A percentile compares a stretch with the other conserved stretches of the same genome.
phyloP scores from a whole-genome alignment of 164 flowering plant genomes.

The Berberis vulgaris region DNA sequence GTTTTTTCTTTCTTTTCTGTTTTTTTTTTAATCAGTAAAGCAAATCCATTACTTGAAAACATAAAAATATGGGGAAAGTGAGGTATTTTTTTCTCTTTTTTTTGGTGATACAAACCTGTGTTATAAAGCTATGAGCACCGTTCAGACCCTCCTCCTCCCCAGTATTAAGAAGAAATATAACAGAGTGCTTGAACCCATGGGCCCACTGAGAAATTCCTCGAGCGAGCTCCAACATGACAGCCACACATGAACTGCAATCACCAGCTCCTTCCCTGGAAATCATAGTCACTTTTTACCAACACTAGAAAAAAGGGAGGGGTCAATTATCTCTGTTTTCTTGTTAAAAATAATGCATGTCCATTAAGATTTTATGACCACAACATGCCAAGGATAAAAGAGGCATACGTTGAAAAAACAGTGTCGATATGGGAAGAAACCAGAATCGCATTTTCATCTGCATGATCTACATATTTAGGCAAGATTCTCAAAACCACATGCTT shows the following conservation, averaged over 20 bases:
- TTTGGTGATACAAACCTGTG: conserved; percentile 50
- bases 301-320: no score
- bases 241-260: conserved; percentile 93
- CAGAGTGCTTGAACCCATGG: conserved; percentile 74
- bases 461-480: conserved; percentile 60
- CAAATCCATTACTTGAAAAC: no score
- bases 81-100: no score
- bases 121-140: conserved; percentile 98
- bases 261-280: conserved; percentile 90
- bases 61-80: no score
- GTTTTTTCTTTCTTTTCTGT: no score
- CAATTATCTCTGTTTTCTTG: no score
- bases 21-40: no score
- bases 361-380: background rate
- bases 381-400: conserved; percentile 11
- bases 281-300: background rate
- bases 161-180: conserved; percentile 85
- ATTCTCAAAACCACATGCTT: conserved; percentile 68
- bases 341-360: no score
- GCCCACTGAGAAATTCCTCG: conserved; percentile 94
- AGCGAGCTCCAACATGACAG: conserved; percentile 96
- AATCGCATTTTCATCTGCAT: conserved; percentile 74
- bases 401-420: conserved; percentile 86
- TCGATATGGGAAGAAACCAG: conserved; percentile 95
- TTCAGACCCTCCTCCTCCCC: conserved; percentile 98